A percentile compares a stretch with the other conserved stretches of the same genome.
Conservation (phyloP, 2,329 filamentous ascomycete genomes). For the Claviceps fusiformis region DNA sequence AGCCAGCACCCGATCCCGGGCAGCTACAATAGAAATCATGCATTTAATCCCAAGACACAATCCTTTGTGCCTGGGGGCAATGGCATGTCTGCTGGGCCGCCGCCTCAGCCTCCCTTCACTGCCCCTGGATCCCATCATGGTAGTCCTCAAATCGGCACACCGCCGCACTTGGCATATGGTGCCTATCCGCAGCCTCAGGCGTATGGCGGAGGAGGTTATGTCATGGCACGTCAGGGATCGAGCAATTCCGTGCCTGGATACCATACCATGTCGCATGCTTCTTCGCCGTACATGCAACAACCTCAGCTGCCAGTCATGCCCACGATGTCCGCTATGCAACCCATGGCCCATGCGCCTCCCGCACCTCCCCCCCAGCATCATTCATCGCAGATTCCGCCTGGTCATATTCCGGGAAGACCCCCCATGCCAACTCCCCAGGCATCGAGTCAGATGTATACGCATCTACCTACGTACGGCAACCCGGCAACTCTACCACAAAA, state of each 20-base stretch:
- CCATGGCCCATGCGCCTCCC: slow-evolving; percentile 24
- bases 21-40: slow-evolving; percentile 62
- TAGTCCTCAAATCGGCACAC: slow-evolving; percentile 39
- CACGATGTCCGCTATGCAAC: slow-evolving; percentile 9
- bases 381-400: slow-evolving; percentile 27
- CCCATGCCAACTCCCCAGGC: slow-evolving; percentile 28
- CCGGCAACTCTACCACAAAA: slow-evolving; percentile 47
- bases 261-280: slow-evolving; percentile 27
- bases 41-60: slow-evolving; percentile 89
- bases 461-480: slow-evolving; percentile 44
- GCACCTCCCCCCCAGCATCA: slow-evolving; percentile 17
- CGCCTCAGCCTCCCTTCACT: slow-evolving; percentile 33
- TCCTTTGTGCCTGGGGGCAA: slow-evolving; percentile 63
- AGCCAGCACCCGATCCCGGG: slow-evolving; percentile 73
- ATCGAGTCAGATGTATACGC: slow-evolving; percentile 33
- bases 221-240: slow-evolving; percentile 43
- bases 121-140: slow-evolving; percentile 36
- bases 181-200: slow-evolving; percentile 35
- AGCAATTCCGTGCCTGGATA: slow-evolving; percentile 40
- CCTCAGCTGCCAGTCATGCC: slow-evolving; percentile 8
- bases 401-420: slow-evolving; percentile 33
- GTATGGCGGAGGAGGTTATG: slow-evolving; percentile 34
- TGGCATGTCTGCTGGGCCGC: slow-evolving; percentile 34
- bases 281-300: slow-evolving; percentile 17
- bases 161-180: slow-evolving; percentile 36